Evolutionary conservation across 371 early-diverging fungal species (phyloP), one percentile per base, ranked within the genome.

Genomic region (Rhizopus delemar): DNA sequence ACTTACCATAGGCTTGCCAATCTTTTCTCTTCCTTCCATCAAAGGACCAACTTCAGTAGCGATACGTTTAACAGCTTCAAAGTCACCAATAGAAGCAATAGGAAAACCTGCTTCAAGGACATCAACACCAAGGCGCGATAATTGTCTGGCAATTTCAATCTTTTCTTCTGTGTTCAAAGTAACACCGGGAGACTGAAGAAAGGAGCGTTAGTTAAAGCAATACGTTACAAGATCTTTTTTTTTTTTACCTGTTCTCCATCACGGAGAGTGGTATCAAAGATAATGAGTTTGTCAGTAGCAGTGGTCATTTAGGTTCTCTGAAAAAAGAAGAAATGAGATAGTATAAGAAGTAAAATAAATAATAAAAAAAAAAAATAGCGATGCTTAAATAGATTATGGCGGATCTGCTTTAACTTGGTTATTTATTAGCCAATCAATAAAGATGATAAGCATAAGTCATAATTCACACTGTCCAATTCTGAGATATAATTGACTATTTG

Each of bases 51-150:
- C 91, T 69, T 96, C 94, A 33, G 80, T 85, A 3, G 97, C 96
- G 56, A 97, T 95, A 56, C 92, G 83, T 65, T 93, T 81, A 2
- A 97, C 97, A n/a, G 95, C 93, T 59, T 93, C 91, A 70, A 96
- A 97, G 73, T 97, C 97, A 43, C 96, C 97, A 13, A 86, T 79
- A 3, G 93, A 93, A 8, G 96, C 95, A 48, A 94, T 84, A 0
- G 96, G 96, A 69, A 95, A 96, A 8, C 96, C 96, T 8, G 96
- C 96, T 71, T 96, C 97, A 67, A 94, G 86, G 5, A 97, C 88
- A 73, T 97, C 93, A 45, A 97, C 95, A 58, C 97, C 97, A 38
- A 97, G 84, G 52, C 86, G 81, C 16, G 94, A 92, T 22, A 97
- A 83, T 73, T 92, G 90, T 61, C 86, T 86, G 7, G 97, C 97